Conservation (phyloP, 2,329 filamentous ascomycete species). For the Fusarium humuli region DNA sequence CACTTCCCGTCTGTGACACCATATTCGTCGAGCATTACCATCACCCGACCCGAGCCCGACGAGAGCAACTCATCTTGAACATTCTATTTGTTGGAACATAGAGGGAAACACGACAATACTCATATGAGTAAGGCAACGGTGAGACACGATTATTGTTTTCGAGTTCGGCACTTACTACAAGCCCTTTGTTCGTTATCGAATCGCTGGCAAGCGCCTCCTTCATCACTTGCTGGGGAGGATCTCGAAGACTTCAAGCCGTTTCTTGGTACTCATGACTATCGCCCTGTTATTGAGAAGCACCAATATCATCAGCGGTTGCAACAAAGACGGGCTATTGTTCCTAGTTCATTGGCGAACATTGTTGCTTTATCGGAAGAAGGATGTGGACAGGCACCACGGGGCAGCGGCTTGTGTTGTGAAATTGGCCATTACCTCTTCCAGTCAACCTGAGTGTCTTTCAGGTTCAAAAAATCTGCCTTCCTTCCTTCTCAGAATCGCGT, state of each 20-base stretch:
- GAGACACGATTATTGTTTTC: slow-evolving; percentile 34
- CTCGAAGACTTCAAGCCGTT: background rate
- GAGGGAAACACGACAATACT: background rate
- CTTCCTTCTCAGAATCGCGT: background rate
- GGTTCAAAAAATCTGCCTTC: background rate
- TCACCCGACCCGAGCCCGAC: slow-evolving; percentile 33
- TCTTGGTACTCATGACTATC: background rate
- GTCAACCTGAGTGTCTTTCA: background rate
- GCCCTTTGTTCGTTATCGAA: background rate
- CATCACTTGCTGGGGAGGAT: background rate
- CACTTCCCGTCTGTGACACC: slow-evolving; percentile 42
- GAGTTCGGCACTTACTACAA: slow-evolving; percentile 14
- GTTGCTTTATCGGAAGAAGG: background rate
- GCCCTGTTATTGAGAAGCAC: background rate
- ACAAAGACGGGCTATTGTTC: background rate
- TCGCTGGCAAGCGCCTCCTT: background rate
- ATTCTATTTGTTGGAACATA: slow-evolving; percentile 20
- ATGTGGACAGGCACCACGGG: too few relatives aligned
- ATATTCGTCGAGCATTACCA: slow-evolving; percentile 32
- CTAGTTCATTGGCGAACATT: background rate
- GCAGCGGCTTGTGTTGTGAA: background rate
- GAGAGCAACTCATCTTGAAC: slow-evolving; percentile 19
- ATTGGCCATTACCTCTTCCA: background rate
- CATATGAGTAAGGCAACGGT: slow-evolving; percentile 35
- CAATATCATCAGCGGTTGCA: background rate